Base-by-base conservation (phyloP, 805 yeast species). In the Blastobotrys muscicola region DNA sequence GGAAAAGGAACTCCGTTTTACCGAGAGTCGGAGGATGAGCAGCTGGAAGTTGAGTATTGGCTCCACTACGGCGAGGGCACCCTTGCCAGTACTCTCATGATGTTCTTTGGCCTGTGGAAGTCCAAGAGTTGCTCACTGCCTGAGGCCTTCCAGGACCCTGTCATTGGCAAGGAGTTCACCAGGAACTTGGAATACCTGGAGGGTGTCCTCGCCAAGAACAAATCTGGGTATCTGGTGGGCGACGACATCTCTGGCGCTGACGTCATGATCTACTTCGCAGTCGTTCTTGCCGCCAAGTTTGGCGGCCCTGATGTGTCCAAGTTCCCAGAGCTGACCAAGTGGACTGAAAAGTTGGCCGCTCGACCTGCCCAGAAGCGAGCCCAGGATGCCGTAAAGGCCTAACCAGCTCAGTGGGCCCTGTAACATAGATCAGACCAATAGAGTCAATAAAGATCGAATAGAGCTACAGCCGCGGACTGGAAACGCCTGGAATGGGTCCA, bases 171-270 rank as follows among this genome's bases (percentile, higher is more conserved):
- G 20, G 80, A 79, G 49, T 58, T 72, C 52, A 58, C 57, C 23
- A 51, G 51, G 34, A 64, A 66, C 35, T 51, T 76, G 48, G 59
- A 58, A 6, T 68, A 57, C 47, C 55, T 78, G 40, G 78, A 77
- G 39, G 49, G 49, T 4, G 58, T 51, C 42, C 56, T 76, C 33
- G 50, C 55, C 40, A 60, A 69, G 42, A 77, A 71, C 53, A 61
- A 63, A 15, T 59, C 59, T 30, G 81, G 80, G 1, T 81, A 62
- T 60, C 61, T 80, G 15, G 83, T 77, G 40, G 82, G 84, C 36
- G 74, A 74, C 47, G 75, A 72, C 41, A 53, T 78, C 40, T 66
- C 78, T 10, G 69, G 76, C 50, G 83, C 83, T 3, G 90, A 82
- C 58, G 69, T 82, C 43, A 67, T 42, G 26, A 20, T 20, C 26